Base-by-base conservation (phyloP, 768 basidiomycete species). In the Holtermanniella nyarrowii region DNA sequence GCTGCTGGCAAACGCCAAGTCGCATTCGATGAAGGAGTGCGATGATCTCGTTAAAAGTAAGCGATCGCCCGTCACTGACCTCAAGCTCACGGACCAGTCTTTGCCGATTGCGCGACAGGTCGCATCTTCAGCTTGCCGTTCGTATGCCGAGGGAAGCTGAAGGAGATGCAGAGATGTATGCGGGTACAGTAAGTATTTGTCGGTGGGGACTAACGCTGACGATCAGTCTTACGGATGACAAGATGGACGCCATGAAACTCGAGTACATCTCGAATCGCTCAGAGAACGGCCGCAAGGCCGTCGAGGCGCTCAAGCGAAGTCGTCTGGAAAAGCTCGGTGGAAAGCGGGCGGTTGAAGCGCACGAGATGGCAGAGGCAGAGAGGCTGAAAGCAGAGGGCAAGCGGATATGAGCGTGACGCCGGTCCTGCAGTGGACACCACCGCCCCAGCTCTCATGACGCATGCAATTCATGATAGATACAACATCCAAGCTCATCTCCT, bases 121-220 rank as follows among this genome's bases (percentile, higher is more conserved):
- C 49, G 66, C 14, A 68, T 63, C 14, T 61, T 68, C 25, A 58
- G 58, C 3, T 40, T 68, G 42, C 60, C 61, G 0, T 68, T 63
- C 49, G 53, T 49, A 3, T 68, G 66, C 50, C 52, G 55, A 42
- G 24, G 48, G 7, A 57, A 59, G 31, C 39, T 65, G 23, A 61
- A 61, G 20, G 55, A 48, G n/a, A 66, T 65, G 66, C 55, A 61
- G 24, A 44, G 46, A 25, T 68, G 66, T 46, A 60, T 68, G 56
- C 46, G 52, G 25, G 58, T 61, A 12, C 61, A 65, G 64, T 66
- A 22, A 58, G 61, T 57, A 11, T 3, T 0, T 39, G 37, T 31
- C 24, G 49, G 18, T 54, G 4, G 41, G 23, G 12, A 31, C 26
- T 10, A 26, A 7, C 10, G 43, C 46, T 53, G 46, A 48, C 27